These are phyloP conservation scores for Fonsecaea monophora DNA, from an alignment of 2,329 filamentous ascomycete species.

Conservation along the genomic window DNA sequence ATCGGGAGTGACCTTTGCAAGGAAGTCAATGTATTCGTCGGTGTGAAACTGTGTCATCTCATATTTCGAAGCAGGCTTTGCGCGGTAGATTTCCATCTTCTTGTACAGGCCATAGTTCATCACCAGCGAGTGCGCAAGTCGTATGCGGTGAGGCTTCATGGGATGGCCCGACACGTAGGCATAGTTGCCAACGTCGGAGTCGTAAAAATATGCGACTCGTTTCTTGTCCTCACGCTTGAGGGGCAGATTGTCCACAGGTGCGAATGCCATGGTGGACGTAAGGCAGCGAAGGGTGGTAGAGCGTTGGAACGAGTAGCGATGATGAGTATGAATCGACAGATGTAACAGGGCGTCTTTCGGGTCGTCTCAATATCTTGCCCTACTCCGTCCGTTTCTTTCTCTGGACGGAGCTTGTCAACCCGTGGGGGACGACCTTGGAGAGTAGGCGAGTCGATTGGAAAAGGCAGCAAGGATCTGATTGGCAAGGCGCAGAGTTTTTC, in stretches of 20 bases:
- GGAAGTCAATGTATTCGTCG: slow-evolving; percentile 75
- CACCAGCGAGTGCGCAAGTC: slow-evolving; percentile 70
- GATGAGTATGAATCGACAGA: not conserved
- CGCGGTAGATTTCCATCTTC: slow-evolving; percentile 76
- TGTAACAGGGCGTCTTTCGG: not conserved
- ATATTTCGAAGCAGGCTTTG: slow-evolving; percentile 75
- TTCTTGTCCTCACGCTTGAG: slow-evolving; percentile 60
- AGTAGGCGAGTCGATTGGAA: not conserved
- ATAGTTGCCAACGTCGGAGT: slow-evolving; percentile 97
- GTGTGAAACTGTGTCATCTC: slow-evolving; percentile 78
- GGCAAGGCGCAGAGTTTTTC: not conserved
- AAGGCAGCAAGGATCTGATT: not conserved
- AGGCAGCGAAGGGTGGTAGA: not conserved
- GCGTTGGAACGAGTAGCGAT: not conserved
- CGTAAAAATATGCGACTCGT: slow-evolving; percentile 97
- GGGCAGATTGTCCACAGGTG: slow-evolving; percentile 61
- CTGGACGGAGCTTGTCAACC: slow-evolving; percentile 4
- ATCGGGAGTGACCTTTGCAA: slow-evolving; percentile 90
- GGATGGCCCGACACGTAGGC: slow-evolving; percentile 82
- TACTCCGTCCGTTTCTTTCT: not conserved
- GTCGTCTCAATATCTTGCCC: not conserved
- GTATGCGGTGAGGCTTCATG: slow-evolving; percentile 72
- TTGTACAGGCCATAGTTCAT: slow-evolving; percentile 78
- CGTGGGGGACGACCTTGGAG: not conserved
- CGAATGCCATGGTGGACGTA: slow-evolving; percentile 57